Conservation (phyloP, 2,329 filamentous ascomycete species). For the Pseudocercospora macadamiae region DNA sequence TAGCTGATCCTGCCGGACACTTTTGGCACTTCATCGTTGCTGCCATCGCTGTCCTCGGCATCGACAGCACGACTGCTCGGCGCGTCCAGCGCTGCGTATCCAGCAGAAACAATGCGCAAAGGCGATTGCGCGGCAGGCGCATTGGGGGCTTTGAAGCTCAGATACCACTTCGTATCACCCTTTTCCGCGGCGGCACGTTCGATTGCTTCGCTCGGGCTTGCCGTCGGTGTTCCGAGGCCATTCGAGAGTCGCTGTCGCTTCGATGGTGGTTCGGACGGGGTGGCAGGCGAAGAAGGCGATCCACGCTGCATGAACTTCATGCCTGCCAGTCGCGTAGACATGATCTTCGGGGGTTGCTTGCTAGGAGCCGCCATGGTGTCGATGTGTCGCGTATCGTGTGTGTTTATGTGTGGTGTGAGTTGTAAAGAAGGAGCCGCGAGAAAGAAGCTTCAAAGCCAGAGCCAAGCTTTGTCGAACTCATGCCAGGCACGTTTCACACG, state of each 20-base stretch:
- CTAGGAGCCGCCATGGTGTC: conserved; percentile 20
- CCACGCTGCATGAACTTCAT: conserved; percentile 87
- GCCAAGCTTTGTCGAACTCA: not conserved
- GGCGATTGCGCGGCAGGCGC: conserved; percentile 42
- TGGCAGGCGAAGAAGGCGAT: conserved; percentile 64
- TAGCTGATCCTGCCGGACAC: conserved; percentile 53
- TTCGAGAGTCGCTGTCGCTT: conserved; percentile 66
- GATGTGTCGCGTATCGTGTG: too few species aligned
- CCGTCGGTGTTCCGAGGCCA: conserved; percentile 42
- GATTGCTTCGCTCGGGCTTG: conserved; percentile 45
- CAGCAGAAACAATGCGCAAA: conserved; percentile 62
- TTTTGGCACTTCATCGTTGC: conserved; percentile 39
- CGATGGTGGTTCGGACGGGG: conserved; percentile 55
- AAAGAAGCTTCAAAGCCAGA: not conserved
- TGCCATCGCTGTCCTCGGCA: conserved; percentile 37
- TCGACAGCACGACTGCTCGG: not conserved
- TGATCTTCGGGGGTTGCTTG: conserved; percentile 61
- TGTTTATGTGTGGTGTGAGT: not conserved
- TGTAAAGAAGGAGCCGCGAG: not conserved
- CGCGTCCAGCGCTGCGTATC: conserved; percentile 57
- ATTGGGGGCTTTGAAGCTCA: conserved; percentile 58
- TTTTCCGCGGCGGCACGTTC: conserved; percentile 64
- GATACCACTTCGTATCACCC: conserved; percentile 75
- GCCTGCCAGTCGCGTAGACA: conserved; percentile 85
- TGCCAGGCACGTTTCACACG: too few species aligned